Evolutionary conservation across 768 basidiomycete species (phyloP), one percentile per base, ranked within the genome.

Genomic region (Rhodotorula taiwanensis): DNA sequence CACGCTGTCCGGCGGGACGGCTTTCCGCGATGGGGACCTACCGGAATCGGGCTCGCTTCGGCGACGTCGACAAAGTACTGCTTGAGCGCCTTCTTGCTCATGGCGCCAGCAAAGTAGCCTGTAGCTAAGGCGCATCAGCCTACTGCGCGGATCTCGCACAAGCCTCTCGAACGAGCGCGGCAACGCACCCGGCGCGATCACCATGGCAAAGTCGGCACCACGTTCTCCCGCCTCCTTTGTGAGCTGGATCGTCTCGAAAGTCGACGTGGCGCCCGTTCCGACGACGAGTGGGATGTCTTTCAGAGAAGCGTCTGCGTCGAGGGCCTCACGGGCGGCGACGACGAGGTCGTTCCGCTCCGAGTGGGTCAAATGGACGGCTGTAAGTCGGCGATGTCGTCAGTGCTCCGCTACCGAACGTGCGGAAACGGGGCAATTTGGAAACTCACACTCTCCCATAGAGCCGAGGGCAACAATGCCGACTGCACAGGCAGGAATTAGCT

Each of bases 161-260:
- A 11, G 11, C 64, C 70, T 13, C 71, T 61, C 9, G 67, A 61
- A 43, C 64, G 59, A 49, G 72, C 47, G n/a, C n/a, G n/a, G n/a
- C n/a, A n/a, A 47, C 70, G 60, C 56, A 73, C 49, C 72, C 45
- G 86, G 86, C 27, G 84, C 79, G 73, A 94, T 92, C 66, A 89
- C 86, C 70, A 94, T 89, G 42, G 81, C 82, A 70, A 83, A 87
- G 75, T 94, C 89, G 9, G 93, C 91, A 31, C 93, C 92, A 28
- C 87, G 86, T 25, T 79, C 80, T 18, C 88, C 89, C 23, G 90
- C 90, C 74, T 87, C 84, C 42, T 81, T 49, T 36, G 63, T 58
- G 45, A 64, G 44, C 42, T 58, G 33, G 48, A 94, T 79, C 36
- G 89, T 89, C 74, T 88, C 89, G 55, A 86, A 81, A 15, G 89